Percentiles rank a stretch among this genome's conserved stretches.
Conservation (phyloP, 1,284 basidiomycete species). For the Leccinum griseonigrum region DNA sequence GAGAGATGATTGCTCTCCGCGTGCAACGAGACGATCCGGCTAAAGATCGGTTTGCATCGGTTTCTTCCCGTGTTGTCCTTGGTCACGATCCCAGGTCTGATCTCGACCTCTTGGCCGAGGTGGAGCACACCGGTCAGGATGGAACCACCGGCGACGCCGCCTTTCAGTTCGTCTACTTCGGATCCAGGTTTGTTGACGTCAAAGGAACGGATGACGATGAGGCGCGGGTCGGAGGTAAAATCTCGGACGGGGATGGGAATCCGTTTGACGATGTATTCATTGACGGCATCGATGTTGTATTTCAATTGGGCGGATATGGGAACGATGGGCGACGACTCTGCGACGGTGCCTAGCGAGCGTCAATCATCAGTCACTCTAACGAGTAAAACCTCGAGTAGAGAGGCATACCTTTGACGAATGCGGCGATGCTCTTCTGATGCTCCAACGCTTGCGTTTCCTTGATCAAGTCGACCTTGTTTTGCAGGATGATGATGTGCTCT, state of each 20-base stretch:
- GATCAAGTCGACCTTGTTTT: constrained; percentile 97
- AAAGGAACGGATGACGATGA: constrained; percentile 99
- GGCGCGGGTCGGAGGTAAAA: constrained; percentile 86
- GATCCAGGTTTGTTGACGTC: constrained; percentile 99
- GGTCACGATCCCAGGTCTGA: constrained; percentile 95
- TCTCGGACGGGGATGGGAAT: constrained; percentile 94
- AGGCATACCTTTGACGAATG: constrained; percentile 83
- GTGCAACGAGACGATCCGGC: constrained; percentile 86
- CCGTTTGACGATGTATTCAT: constrained; percentile 97
- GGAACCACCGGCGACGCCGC: constrained; percentile 96
- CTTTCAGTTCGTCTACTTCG: constrained; percentile 95
- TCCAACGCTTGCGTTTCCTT: constrained; percentile 89
- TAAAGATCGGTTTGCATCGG: constrained; percentile 92
- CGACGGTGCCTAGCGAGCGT: constrained; percentile 76
- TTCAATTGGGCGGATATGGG: constrained; percentile 98
- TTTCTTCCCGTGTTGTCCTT: constrained; percentile 92
- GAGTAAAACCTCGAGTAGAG: not conserved
- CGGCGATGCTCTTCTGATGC: constrained; percentile 89
- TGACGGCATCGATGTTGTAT: constrained; percentile 99
- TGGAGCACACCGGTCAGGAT: constrained; percentile 92
- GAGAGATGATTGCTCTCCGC: constrained; percentile 94
- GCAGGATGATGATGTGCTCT: constrained; percentile 96
- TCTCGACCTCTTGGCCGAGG: constrained; percentile 94
- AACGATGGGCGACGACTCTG: constrained; percentile 95
- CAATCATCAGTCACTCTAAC: not conserved